These are phyloP conservation scores for Tolypocladium cylindrosporum DNA, from an alignment of 2,329 filamentous ascomycete genomes.

Conservation along the genomic window DNA sequence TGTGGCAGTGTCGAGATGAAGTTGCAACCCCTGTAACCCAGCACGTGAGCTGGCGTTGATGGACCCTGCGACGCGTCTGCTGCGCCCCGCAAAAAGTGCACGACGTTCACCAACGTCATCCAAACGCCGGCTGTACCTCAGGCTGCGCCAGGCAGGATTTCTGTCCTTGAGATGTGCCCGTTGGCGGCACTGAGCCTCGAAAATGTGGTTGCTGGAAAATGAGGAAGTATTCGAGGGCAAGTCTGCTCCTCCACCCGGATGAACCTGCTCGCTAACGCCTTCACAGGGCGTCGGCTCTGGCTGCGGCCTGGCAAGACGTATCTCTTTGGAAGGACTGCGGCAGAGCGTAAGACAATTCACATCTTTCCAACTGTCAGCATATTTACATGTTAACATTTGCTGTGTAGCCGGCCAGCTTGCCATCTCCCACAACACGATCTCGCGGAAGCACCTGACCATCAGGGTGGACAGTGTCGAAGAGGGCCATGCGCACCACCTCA, in stretches of 20 bases:
- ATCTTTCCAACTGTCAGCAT: too few relatives aligned
- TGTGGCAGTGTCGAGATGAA: not conserved
- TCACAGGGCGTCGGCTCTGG: slow-evolving; percentile 54
- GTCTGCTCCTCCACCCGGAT: not conserved
- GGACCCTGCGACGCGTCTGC: not conserved
- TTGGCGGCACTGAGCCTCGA: slow-evolving; percentile 1
- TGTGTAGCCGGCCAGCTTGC: slow-evolving; percentile 51
- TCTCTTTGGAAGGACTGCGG: slow-evolving; percentile 70
- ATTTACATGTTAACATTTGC: not conserved
- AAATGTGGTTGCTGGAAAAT: slow-evolving; percentile 58
- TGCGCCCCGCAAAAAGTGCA: not conserved
- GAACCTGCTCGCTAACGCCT: not conserved
- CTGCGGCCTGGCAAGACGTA: slow-evolving; percentile 77
- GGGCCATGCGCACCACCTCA: slow-evolving; percentile 55
- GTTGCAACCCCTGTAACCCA: not conserved
- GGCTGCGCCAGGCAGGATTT: not conserved
- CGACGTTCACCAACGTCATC: not conserved
- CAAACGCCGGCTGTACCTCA: not conserved
- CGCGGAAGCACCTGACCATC: slow-evolving; percentile 77
- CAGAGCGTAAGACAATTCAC: slow-evolving; percentile 39
- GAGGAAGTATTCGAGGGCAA: slow-evolving; percentile 41
- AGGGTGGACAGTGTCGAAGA: slow-evolving; percentile 55
- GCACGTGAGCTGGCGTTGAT: slow-evolving; percentile 2
- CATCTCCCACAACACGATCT: slow-evolving; percentile 74
- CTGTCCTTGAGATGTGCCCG: not conserved